phyloP scores from a whole-genome alignment of 2,329 filamentous ascomycete species.

The Grosmannia clavigera region DNA sequence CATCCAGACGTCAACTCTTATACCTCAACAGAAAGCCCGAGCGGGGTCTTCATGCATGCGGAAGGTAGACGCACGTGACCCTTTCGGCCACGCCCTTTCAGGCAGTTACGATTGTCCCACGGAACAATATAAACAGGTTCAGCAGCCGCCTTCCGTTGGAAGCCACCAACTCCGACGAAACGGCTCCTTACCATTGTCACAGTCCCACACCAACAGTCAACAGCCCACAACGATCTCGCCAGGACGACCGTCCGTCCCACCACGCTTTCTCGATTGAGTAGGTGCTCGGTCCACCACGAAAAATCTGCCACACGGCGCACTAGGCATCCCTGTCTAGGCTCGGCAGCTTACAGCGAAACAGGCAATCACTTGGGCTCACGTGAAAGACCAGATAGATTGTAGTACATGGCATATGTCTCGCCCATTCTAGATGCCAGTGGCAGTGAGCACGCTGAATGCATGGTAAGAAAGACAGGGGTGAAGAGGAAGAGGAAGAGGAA shows the following conservation, averaged over 20 bases:
- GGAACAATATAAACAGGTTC: background rate
- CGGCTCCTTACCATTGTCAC: background rate
- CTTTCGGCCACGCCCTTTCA: background rate
- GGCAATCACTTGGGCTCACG: background rate
- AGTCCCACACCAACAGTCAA: no score
- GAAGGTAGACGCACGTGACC: no score
- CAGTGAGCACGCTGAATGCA: background rate
- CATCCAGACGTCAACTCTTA: background rate
- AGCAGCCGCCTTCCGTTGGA: background rate
- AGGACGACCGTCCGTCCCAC: no score
- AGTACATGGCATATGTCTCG: background rate
- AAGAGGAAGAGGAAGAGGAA: background rate
- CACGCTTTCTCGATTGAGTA: no score
- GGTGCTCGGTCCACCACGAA: no score
- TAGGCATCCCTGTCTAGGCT: no score
- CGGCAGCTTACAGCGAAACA: no score
- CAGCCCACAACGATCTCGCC: no score
- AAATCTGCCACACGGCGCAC: no score
- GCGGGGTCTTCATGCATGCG: no score
- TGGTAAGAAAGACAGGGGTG: background rate
- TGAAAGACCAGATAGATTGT: background rate
- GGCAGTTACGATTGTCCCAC: background rate
- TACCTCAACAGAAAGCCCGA: background rate
- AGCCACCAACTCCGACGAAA: background rate
- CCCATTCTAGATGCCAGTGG: background rate